These are phyloP conservation scores for Pseudocercospora pini-densiflorae DNA, from an alignment of 2,329 filamentous ascomycete genomes.

Conservation along the genomic window DNA sequence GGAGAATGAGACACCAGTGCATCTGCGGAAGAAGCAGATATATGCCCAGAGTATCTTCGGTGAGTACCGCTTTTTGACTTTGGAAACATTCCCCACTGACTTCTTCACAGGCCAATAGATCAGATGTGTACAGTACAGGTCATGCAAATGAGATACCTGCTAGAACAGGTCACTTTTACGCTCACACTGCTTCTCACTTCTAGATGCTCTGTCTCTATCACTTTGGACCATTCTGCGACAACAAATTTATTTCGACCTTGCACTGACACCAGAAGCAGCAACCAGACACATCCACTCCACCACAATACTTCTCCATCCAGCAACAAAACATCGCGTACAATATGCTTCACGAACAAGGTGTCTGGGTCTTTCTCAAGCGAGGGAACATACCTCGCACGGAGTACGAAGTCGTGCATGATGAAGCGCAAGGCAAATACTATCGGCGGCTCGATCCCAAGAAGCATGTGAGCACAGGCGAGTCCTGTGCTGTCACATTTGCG, in stretches of 20 bases:
- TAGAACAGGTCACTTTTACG: neutral
- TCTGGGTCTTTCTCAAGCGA: neutral
- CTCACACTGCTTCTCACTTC: neutral
- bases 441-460: neutral
- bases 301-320: neutral
- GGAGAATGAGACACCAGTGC: constrained; percentile 53
- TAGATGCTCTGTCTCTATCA: too few relatives aligned
- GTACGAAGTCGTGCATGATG: neutral
- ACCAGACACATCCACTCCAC: too few relatives aligned
- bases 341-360: neutral
- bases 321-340: neutral
- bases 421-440: too few relatives aligned
- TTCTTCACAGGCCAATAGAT: constrained; percentile 18
- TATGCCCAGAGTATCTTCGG: constrained; percentile 26
- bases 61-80: neutral
- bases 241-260: too few relatives aligned
- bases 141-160: neutral
- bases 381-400: neutral
- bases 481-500: neutral
- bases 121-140: constrained; percentile 18
- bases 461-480: neutral
- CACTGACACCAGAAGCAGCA: too few relatives aligned
- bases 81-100: constrained; percentile 2
- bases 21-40: constrained; percentile 54
- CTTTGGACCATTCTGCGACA: too few relatives aligned